Conservation (phyloP, 2,329 filamentous ascomycete species). For the Phoma sp. region DNA sequence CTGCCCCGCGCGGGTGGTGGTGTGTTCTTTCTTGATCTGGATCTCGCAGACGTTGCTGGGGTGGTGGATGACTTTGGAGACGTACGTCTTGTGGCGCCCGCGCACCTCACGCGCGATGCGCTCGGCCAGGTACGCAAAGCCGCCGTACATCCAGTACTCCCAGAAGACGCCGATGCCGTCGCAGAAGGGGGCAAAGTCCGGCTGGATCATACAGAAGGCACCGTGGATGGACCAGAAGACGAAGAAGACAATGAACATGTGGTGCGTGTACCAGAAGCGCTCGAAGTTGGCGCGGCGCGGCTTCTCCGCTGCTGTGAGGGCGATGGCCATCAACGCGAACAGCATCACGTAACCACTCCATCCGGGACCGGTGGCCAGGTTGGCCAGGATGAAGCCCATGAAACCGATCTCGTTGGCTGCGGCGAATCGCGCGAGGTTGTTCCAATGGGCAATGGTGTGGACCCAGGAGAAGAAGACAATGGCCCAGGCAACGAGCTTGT, state of each 20-base stretch:
- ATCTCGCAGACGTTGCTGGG: conserved; percentile 89
- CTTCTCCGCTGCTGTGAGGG: conserved; percentile 77
- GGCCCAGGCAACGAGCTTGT: conserved; percentile 84
- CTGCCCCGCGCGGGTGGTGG: conserved; percentile 78
- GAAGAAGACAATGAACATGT: conserved; percentile 87
- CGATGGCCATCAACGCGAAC: conserved; percentile 77
- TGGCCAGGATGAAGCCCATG: conserved; percentile 77
- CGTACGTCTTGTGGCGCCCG: conserved; percentile 81
- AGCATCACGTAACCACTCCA: conserved; percentile 90
- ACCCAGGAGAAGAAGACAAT: conserved; percentile 89
- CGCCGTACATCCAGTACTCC: conserved; percentile 89
- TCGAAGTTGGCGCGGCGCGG: conserved; percentile 81
- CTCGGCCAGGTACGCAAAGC: conserved; percentile 80
- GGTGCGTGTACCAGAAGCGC: conserved; percentile 89
- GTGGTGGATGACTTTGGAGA: conserved; percentile 88
- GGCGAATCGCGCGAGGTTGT: conserved; percentile 80
- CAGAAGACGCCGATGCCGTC: conserved; percentile 80
- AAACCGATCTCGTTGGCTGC: conserved; percentile 77
- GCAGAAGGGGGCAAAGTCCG: conserved; percentile 80
- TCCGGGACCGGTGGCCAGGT: conserved; percentile 78
- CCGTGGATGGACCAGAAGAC: conserved; percentile 91
- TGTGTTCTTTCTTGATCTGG: conserved; percentile 89
- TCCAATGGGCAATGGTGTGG: conserved; percentile 85
- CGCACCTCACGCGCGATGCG: conserved; percentile 78
- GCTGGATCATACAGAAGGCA: conserved; percentile 89